Evolutionary conservation across 768 basidiomycete species (phyloP).

Genomic region (Galerina sulciceps): DNA sequence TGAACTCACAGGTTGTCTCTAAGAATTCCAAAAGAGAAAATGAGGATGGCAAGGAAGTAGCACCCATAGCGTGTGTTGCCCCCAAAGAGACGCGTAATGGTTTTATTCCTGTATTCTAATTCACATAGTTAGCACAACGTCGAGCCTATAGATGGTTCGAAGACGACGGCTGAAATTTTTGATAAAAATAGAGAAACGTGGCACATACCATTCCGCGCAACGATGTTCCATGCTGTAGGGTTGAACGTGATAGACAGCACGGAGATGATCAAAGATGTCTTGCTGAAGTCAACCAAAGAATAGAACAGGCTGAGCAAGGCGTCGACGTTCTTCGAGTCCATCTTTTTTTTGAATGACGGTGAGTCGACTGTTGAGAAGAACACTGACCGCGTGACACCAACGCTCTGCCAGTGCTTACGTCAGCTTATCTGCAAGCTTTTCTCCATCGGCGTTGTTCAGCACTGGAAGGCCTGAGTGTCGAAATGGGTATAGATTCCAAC

Average conservation of each 20-base stretch:
- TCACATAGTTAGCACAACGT: neutral
- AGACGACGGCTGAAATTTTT: neutral
- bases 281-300: constrained; percentile 59
- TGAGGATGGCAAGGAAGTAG: constrained; percentile 84
- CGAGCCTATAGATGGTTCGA: neutral
- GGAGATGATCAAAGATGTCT: constrained; percentile 67
- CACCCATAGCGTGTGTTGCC: constrained; percentile 78
- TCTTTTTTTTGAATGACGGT: constrained; percentile 7
- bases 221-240: constrained; percentile 94
- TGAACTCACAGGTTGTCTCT: constrained; percentile 81
- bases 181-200: neutral
- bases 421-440: too few species aligned
- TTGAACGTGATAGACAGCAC: constrained; percentile 85
- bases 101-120: constrained; percentile 76
- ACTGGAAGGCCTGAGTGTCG: too few species aligned
- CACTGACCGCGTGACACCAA: too few species aligned
- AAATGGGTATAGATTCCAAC: too few species aligned
- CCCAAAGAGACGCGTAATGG: constrained; percentile 82
- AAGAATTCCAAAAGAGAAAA: constrained; percentile 84
- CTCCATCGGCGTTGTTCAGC: too few species aligned
- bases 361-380: neutral
- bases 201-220: constrained; percentile 87
- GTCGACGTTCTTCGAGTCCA: constrained; percentile 21
- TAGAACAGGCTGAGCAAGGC: constrained; percentile 13
- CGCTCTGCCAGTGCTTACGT: too few species aligned